Evolutionary conservation across 2,329 filamentous ascomycete genomes (phyloP).

Genomic region (Cladosporium sp.): DNA sequence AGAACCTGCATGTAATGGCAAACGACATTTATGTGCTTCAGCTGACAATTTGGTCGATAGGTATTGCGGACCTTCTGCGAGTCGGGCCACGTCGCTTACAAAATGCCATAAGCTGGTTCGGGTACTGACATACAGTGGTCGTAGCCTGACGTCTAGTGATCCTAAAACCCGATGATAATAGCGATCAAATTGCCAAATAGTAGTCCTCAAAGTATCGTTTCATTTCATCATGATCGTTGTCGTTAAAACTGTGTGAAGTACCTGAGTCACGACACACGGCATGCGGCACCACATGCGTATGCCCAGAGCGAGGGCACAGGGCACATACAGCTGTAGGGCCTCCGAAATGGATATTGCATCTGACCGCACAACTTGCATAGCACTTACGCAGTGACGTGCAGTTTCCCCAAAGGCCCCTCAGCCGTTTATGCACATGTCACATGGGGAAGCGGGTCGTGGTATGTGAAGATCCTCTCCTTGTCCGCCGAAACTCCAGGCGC

Average conservation of each 20-base stretch:
- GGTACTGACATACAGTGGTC: background rate
- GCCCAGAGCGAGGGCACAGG: background rate
- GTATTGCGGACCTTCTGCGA: background rate
- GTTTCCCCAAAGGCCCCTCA: no score
- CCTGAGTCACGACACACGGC: background rate
- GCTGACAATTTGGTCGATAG: background rate
- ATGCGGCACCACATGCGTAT: background rate
- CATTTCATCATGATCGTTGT: background rate
- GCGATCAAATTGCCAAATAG: background rate
- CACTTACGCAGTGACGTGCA: background rate
- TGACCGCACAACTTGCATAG: background rate
- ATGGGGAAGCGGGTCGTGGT: constrained; percentile 53
- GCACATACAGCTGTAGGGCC: background rate
- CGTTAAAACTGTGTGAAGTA: background rate
- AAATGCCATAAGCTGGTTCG: background rate
- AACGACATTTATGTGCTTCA: background rate
- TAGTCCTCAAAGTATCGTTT: background rate
- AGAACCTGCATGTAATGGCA: background rate
- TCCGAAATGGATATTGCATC: background rate
- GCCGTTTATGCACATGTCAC: background rate
- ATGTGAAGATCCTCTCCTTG: constrained; percentile 51
- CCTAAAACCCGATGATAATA: background rate
- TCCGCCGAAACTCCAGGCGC: constrained; percentile 55
- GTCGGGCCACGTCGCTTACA: background rate
- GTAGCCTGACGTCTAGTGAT: background rate